Evolutionary conservation across 306 rosid species (phyloP).

Genomic region (Albizia julibrissin): DNA sequence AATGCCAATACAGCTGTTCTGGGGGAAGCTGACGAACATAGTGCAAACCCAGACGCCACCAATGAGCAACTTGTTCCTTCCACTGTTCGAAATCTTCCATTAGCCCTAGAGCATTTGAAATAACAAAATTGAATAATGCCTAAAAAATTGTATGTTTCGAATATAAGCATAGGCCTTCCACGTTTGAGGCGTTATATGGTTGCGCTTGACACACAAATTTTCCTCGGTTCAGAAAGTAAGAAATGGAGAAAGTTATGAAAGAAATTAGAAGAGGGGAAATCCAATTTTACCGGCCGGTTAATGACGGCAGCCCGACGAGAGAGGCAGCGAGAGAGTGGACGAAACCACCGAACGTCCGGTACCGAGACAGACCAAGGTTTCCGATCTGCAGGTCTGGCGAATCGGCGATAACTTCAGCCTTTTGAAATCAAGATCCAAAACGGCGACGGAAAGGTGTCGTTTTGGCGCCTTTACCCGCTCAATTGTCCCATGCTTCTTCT

Average conservation of each 20-base stretch:
- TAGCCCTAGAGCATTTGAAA: slow-evolving; percentile 13
- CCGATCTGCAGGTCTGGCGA: neutral
- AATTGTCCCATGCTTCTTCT: neutral
- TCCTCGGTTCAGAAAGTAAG: neutral
- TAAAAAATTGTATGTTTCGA: too few species aligned
- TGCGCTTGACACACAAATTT: neutral
- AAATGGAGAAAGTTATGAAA: neutral
- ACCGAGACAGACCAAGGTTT: neutral
- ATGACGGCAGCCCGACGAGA: neutral
- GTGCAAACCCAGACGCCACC: slow-evolving; percentile 38
- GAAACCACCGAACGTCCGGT: neutral
- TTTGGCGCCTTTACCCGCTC: neutral
- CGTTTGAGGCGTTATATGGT: neutral
- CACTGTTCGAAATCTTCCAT: slow-evolving; percentile 60
- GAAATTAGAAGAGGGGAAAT: neutral
- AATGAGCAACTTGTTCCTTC: slow-evolving; percentile 45
- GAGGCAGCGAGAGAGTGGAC: neutral
- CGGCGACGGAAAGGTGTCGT: neutral
- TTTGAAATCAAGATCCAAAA: neutral
- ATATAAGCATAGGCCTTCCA: neutral
- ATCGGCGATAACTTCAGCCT: neutral
- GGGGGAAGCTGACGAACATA: slow-evolving; percentile 55
- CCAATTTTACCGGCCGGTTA: neutral
- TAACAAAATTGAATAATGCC: neutral
- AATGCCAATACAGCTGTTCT: slow-evolving; percentile 53